Conservation (phyloP, 345 rosid genomes). For the Reutealis trisperma region DNA sequence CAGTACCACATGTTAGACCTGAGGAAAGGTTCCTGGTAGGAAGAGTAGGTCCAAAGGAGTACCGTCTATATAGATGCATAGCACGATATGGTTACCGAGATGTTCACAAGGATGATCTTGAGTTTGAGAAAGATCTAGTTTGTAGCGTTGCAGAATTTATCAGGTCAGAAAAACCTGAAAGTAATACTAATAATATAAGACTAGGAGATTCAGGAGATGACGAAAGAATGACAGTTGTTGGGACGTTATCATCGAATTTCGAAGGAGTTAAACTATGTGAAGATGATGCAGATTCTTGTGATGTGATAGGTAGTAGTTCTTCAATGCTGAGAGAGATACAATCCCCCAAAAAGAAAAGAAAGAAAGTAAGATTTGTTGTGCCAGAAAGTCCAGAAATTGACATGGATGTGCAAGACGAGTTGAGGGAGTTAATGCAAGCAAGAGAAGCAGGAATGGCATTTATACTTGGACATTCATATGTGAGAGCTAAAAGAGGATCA, state of each 20-base stretch:
- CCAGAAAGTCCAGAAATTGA: slow-evolving; percentile 76
- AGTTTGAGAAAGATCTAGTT: slow-evolving; percentile 87
- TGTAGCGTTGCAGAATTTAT: slow-evolving; percentile 87
- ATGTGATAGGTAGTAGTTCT: slow-evolving; percentile 40
- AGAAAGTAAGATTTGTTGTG: slow-evolving; percentile 70
- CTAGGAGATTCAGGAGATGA: slow-evolving; percentile 37
- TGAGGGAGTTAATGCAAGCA: slow-evolving; percentile 72
- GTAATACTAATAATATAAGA: neutral
- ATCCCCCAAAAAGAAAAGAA: slow-evolving; percentile 51
- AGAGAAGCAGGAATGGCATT: slow-evolving; percentile 88
- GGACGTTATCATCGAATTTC: slow-evolving; percentile 60
- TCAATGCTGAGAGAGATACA: slow-evolving; percentile 58
- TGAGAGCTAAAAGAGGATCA: slow-evolving; percentile 80
- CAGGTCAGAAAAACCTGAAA: slow-evolving; percentile 24
- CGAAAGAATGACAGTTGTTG: slow-evolving; percentile 75
- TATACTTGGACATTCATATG: slow-evolving; percentile 83
- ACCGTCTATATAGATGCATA: slow-evolving; percentile 81
- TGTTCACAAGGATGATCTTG: slow-evolving; percentile 81
- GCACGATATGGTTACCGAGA: slow-evolving; percentile 92
- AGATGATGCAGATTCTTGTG: slow-evolving; percentile 24
- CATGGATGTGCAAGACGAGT: slow-evolving; percentile 53
- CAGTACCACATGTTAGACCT: slow-evolving; percentile 89
- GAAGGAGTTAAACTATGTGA: slow-evolving; percentile 59
- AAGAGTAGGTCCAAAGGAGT: slow-evolving; percentile 75
- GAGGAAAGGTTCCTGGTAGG: slow-evolving; percentile 89